A percentile compares a stretch with the other conserved stretches of the same genome.
phyloP scores from a whole-genome alignment of 768 basidiomycete genomes.

The Serendipita vermifera region DNA sequence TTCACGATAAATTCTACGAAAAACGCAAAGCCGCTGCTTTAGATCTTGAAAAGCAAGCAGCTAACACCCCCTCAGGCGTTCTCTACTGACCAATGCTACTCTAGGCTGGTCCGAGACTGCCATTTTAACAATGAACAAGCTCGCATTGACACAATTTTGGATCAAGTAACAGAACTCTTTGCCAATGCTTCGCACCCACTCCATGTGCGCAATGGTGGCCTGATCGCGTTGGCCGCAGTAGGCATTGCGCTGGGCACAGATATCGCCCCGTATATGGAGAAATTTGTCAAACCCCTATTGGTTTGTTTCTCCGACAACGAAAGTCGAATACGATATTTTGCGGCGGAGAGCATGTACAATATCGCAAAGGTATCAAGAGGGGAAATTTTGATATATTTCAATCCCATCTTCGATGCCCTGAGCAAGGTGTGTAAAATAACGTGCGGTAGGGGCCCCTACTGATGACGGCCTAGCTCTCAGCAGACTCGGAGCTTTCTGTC shows the following conservation, averaged over 20 bases:
- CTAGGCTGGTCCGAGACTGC: slow-evolving; percentile 59
- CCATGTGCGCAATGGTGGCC: slow-evolving; percentile 85
- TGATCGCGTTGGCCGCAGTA: slow-evolving; percentile 91
- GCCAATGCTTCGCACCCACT: slow-evolving; percentile 66
- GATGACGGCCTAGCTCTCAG: slow-evolving; percentile 55
- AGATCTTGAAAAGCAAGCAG: slow-evolving; percentile 78
- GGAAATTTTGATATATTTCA: slow-evolving; percentile 92
- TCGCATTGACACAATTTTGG: slow-evolving; percentile 75
- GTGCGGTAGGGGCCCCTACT: slow-evolving; percentile 13
- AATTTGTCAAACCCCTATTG: slow-evolving; percentile 78
- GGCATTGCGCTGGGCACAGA: slow-evolving; percentile 95
- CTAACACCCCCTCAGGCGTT: not conserved
- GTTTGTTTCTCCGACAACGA: slow-evolving; percentile 89
- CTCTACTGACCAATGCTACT: not conserved
- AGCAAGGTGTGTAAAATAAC: slow-evolving; percentile 60
- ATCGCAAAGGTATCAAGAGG: slow-evolving; percentile 96
- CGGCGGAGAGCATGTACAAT: slow-evolving; percentile 96
- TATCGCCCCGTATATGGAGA: slow-evolving; percentile 86
- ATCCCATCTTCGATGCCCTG: slow-evolving; percentile 93
- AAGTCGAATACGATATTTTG: slow-evolving; percentile 92
- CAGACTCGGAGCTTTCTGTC: slow-evolving; percentile 89
- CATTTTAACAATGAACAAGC: slow-evolving; percentile 68
- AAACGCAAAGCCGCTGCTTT: slow-evolving; percentile 91
- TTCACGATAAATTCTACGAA: slow-evolving; percentile 92
- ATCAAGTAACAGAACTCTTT: slow-evolving; percentile 93